Evolutionary conservation across 768 basidiomycete genomes (phyloP), one percentile per base, ranked within the genome.

Genomic region (Zangia roseola): DNA sequence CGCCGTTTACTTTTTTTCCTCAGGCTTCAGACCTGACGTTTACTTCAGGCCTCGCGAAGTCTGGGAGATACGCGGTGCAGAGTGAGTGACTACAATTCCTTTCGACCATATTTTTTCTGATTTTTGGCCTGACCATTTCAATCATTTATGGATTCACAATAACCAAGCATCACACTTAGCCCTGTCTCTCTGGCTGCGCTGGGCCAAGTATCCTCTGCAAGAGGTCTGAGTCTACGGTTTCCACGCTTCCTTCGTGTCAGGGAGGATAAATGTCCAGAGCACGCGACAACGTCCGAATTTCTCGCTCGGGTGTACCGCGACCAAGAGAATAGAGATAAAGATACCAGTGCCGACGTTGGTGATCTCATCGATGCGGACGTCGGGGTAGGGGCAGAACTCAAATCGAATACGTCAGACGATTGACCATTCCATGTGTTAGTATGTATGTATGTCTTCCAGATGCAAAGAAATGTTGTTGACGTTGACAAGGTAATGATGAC

Each of bases 51-150:
- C 88, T 17, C 70, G 71, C 48, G 82, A 88, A 62, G 89, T 93
- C 14, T 97, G 94, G 94, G 93, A 97, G 70, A 88, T 95, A 49
- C 79, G 82, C 23, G 84, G 86, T 33, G 85, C 87, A 50, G 83
- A 88, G 85, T 81, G 54, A 64, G 74, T 63, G 24, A 41, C 50
- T 31, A 10, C 35, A 50, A 4, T 23, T n/a, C 2, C 23, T 28
- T 41, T 19, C 36, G 28, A 13, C 31, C 50, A 31, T 17, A 39
- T 12, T 35, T 46, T 41, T 14, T 14, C 12, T 33, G 30, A 19
- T 39, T 16, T 30, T 31, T 43, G 58, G n/a, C n/a, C 58, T 51
- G 43, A 56, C 42, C 17, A 31, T 50, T 28, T 6, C 13, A 6
- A 28, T 13, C 28, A 28, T 28, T n/a, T n/a, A 4, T 28, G 26